These are phyloP conservation scores for Suillus spraguei DNA, from an alignment of 768 basidiomycete species.

Conservation along the genomic window DNA sequence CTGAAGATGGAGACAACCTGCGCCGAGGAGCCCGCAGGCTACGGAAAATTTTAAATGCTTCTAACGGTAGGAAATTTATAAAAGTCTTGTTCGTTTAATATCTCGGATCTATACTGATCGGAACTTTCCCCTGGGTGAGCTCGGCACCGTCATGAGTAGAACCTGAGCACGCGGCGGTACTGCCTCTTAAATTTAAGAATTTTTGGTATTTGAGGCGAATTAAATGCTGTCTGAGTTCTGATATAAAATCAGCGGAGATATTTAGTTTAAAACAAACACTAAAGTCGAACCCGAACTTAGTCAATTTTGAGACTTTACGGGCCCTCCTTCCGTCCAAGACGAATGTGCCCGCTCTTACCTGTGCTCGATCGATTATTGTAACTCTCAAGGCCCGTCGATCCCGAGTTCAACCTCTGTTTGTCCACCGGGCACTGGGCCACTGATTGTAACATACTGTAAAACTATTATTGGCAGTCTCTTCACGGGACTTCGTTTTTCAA, in stretches of 20 bases:
- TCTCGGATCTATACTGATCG: constrained; percentile 36
- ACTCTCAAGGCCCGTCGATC: constrained; percentile 15
- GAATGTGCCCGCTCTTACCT: constrained; percentile 10
- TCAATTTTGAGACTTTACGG: constrained; percentile 7
- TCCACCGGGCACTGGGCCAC: constrained; percentile 7
- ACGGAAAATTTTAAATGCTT: constrained; percentile 4
- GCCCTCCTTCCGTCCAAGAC: not conserved
- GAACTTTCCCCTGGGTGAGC: constrained; percentile 15
- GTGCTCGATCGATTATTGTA: constrained; percentile 19
- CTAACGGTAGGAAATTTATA: constrained; percentile 3
- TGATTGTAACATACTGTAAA: constrained; percentile 21
- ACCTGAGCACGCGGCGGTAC: not conserved
- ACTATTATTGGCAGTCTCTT: constrained; percentile 25
- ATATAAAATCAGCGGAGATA: constrained; percentile 28
- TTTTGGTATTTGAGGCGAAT: constrained; percentile 4
- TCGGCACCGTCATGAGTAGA: constrained; percentile 28
- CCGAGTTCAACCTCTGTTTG: constrained; percentile 24
- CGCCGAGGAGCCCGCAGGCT: constrained; percentile 7
- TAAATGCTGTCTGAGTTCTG: constrained; percentile 11
- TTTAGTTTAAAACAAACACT: constrained; percentile 24
- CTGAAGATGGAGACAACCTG: constrained; percentile 3
- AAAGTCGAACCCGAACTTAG: constrained; percentile 21
- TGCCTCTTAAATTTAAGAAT: constrained; percentile 4
- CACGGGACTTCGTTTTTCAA: constrained; percentile 23
- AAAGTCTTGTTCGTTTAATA: constrained; percentile 13